Percentiles rank a stretch among this genome's conserved stretches.
Conservation (phyloP, 2,329 filamentous ascomycete species). For the Neofusicoccum parvum region DNA sequence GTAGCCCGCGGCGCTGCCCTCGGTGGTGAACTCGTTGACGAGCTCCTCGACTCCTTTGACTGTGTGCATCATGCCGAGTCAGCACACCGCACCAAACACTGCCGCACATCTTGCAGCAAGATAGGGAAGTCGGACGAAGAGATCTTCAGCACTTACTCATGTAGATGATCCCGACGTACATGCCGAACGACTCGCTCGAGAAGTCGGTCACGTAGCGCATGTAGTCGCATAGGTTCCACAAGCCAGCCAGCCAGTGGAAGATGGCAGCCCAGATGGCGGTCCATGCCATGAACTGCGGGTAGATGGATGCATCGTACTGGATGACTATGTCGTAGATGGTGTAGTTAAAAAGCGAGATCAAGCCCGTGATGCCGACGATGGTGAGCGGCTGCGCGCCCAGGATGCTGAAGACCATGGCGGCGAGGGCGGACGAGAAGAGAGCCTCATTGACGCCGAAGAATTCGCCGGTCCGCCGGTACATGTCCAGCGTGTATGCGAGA, state of each 20-base stretch:
- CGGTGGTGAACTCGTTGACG: constrained; percentile 51
- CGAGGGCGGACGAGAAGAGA: constrained; percentile 58
- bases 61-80: constrained; percentile 25
- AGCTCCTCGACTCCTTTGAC: constrained; percentile 61
- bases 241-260: constrained; percentile 58
- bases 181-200: constrained; percentile 55
- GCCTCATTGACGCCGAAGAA: constrained; percentile 62
- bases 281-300: constrained; percentile 59
- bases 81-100: not conserved
- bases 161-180: constrained; percentile 61
- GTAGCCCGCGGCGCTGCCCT: constrained; percentile 49
- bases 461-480: constrained; percentile 56
- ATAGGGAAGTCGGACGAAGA: not conserved
- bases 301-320: constrained; percentile 52
- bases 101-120: not conserved
- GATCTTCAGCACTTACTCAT: constrained; percentile 40
- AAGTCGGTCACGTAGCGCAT: constrained; percentile 63
- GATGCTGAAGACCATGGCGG: constrained; percentile 57
- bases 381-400: constrained; percentile 57
- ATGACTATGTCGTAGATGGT: constrained; percentile 61
- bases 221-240: constrained; percentile 58
- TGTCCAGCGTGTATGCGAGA: constrained; percentile 61
- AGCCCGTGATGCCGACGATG: constrained; percentile 59
- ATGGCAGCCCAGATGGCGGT: constrained; percentile 60
- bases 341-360: constrained; percentile 57